These are phyloP conservation scores for Graphium sp. DNA, from an alignment of 2,329 filamentous ascomycete genomes.

Conservation along the genomic window DNA sequence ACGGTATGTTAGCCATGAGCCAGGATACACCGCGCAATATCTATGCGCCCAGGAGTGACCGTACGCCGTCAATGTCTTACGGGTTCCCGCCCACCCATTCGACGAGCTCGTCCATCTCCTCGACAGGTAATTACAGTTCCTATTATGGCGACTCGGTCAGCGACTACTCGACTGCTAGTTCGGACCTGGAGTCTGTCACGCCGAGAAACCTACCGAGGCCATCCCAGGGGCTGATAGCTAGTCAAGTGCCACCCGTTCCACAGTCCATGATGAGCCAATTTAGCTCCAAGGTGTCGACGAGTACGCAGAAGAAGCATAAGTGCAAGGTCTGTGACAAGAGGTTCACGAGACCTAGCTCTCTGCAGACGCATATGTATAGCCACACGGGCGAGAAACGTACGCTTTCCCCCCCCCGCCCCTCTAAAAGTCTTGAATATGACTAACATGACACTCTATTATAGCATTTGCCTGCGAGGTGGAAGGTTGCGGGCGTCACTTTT, in stretches of 20 bases:
- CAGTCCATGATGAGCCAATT: constrained; percentile 99
- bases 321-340: constrained; percentile 98
- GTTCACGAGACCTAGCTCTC: constrained; percentile 82
- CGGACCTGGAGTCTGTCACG: constrained; percentile 66
- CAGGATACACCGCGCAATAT: constrained; percentile 87
- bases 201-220: constrained; percentile 76
- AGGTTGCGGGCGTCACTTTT: constrained; percentile 90
- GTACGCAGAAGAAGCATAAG: constrained; percentile 98
- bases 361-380: constrained; percentile 97
- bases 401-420: constrained; percentile 18
- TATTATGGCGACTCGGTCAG: constrained; percentile 83
- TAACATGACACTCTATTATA: constrained; percentile 19
- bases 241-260: constrained; percentile 60
- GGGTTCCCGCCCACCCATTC: constrained; percentile 79
- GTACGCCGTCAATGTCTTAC: constrained; percentile 72
- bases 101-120: constrained; percentile 78
- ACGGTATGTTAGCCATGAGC: constrained; percentile 90
- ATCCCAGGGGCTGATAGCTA: constrained; percentile 41
- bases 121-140: constrained; percentile 60
- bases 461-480: constrained; percentile 90
- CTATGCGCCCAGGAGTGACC: constrained; percentile 52
- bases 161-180: constrained; percentile 81
- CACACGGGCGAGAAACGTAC: constrained; percentile 96
- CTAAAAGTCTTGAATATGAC: constrained; percentile 3
- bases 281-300: constrained; percentile 88